Conservation (phyloP, 2,329 filamentous ascomycete genomes). For the Penicillium verrucosum region DNA sequence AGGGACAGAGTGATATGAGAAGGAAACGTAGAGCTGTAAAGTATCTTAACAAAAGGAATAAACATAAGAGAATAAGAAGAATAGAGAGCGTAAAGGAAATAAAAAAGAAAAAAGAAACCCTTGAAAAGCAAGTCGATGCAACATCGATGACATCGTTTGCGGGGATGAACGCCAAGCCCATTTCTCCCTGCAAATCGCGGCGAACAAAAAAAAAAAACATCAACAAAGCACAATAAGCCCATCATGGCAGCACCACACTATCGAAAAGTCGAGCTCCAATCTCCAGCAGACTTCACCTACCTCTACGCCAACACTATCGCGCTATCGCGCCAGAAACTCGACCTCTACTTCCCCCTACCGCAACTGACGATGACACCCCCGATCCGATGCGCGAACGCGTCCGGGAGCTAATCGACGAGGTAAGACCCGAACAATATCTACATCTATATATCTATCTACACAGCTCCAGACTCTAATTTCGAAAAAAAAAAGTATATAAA, state of each 20-base stretch:
- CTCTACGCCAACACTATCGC: slow-evolving; percentile 47
- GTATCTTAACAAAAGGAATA: neutral
- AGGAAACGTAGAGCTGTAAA: neutral
- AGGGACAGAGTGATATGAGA: neutral
- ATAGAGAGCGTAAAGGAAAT: neutral
- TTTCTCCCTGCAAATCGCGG: slow-evolving; percentile 8
- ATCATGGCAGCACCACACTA: slow-evolving; percentile 39
- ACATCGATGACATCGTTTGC: slow-evolving; percentile 28
- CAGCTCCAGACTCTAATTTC: neutral
- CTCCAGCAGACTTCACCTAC: slow-evolving; percentile 48
- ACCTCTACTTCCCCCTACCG: slow-evolving; percentile 49
- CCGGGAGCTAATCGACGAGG: slow-evolving; percentile 42
- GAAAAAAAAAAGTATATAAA: slow-evolving; percentile 43
- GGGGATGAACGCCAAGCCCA: slow-evolving; percentile 20
- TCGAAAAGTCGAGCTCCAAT: slow-evolving; percentile 52
- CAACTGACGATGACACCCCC: slow-evolving; percentile 36
- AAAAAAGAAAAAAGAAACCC: neutral
- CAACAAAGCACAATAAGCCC: slow-evolving; percentile 3
- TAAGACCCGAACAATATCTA: slow-evolving; percentile 11
- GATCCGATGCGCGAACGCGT: slow-evolving; percentile 46
- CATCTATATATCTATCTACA: too few species aligned
- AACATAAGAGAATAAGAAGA: neutral
- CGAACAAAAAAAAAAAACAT: slow-evolving; percentile 11
- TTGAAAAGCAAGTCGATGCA: neutral
- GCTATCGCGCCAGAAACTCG: slow-evolving; percentile 47